phyloP scores from a whole-genome alignment of 768 basidiomycete species.

The Xanthoconium stramineum region DNA sequence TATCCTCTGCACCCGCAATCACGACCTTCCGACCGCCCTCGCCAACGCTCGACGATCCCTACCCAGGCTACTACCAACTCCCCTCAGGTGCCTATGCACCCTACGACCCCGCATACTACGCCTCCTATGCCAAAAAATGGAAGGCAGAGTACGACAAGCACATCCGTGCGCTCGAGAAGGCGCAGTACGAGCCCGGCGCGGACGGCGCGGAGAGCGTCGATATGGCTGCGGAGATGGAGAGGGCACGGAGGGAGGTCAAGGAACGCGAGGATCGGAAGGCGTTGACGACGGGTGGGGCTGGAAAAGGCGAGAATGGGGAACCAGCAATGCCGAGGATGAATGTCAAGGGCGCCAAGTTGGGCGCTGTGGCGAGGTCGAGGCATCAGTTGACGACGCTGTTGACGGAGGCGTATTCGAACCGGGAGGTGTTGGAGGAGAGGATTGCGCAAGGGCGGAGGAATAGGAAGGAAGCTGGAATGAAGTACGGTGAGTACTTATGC shows the following conservation, averaged over 20 bases:
- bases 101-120: conserved; percentile 69
- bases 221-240: conserved; percentile 74
- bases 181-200: conserved; percentile 47
- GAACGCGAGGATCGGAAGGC: conserved; percentile 76
- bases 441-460: conserved; percentile 82
- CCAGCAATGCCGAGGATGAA: conserved; percentile 75
- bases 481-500: conserved; percentile 65
- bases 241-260: conserved; percentile 68
- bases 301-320: conserved; percentile 39
- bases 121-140: conserved; percentile 69
- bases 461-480: conserved; percentile 87
- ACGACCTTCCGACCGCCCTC: conserved; percentile 69
- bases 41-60: conserved; percentile 70
- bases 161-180: conserved; percentile 71
- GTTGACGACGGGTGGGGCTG: conserved; percentile 57
- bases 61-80: conserved; percentile 84
- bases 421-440: conserved; percentile 77
- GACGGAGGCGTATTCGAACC: conserved; percentile 79
- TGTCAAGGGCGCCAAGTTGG: conserved; percentile 71
- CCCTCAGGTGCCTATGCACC: conserved; percentile 80
- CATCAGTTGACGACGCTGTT: conserved; percentile 81
- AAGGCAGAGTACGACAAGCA: conserved; percentile 66
- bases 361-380: conserved; percentile 64
- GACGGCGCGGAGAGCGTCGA: conserved; percentile 58
- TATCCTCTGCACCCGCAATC: conserved; percentile 68